Evolutionary conservation across 192 early-diverging fungal species (phyloP).

Genomic region (Chytriomyces sp.): DNA sequence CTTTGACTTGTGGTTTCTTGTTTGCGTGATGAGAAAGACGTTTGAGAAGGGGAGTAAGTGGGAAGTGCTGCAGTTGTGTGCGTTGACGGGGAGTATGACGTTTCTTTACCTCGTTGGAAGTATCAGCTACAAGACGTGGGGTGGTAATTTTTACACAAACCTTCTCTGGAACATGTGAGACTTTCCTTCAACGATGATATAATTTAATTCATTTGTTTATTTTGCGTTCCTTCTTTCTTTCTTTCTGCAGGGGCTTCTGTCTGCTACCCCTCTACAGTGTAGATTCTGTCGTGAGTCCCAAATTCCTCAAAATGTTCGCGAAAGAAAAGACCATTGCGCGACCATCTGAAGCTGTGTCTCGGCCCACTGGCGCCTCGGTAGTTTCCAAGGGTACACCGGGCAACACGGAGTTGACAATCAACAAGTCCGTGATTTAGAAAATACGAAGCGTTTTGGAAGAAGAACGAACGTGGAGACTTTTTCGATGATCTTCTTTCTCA

Average conservation of each 20-base stretch:
- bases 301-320: background rate
- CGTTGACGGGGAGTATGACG: constrained; percentile 9
- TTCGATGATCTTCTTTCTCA: too few species aligned
- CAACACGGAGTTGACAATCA: too few species aligned
- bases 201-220: background rate
- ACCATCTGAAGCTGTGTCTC: background rate
- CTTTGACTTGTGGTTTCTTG: constrained; percentile 12
- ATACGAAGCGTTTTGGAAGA: too few species aligned
- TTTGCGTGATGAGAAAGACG: background rate
- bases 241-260: background rate
- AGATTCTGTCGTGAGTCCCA: background rate
- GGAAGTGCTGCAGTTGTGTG: constrained; percentile 13
- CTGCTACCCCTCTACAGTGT: background rate
- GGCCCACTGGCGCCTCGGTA: too few species aligned
- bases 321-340: too few species aligned
- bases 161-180: constrained; percentile 31
- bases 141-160: constrained; percentile 33
- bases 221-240: background rate
- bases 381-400: too few species aligned
- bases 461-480: too few species aligned
- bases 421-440: too few species aligned
- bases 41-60: background rate
- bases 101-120: constrained; percentile 22
- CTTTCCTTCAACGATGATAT: background rate
- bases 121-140: constrained; percentile 20